These are phyloP conservation scores for Lathyrus sativus DNA, from an alignment of 306 rosid genomes.

Conservation along the genomic window DNA sequence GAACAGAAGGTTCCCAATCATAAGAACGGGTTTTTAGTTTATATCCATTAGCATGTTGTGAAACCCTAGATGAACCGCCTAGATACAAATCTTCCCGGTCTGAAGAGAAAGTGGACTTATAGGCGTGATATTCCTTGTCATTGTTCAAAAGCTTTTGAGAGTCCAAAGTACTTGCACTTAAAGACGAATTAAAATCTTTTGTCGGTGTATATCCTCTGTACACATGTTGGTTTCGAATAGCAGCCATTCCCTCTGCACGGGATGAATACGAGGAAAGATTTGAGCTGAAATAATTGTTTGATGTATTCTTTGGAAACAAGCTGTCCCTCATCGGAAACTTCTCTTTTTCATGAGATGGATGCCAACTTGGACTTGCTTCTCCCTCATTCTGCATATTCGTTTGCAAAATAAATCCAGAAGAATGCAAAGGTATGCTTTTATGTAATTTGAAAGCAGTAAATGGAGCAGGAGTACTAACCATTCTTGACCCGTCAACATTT, in stretches of 20 bases:
- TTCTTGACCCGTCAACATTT: slow-evolving; percentile 47
- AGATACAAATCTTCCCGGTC: slow-evolving; percentile 45
- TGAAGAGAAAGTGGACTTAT: slow-evolving; percentile 52
- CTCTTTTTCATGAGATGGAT: slow-evolving; percentile 48
- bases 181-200: slow-evolving; percentile 34
- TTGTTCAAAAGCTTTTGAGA: slow-evolving; percentile 45
- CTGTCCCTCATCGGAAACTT: slow-evolving; percentile 45
- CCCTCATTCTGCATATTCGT: slow-evolving; percentile 44
- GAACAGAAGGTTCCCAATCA: slow-evolving; percentile 94
- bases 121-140: slow-evolving; percentile 45
- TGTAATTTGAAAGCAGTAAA: slow-evolving; percentile 43
- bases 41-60: slow-evolving; percentile 44
- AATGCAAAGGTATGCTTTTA: slow-evolving; percentile 39
- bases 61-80: slow-evolving; percentile 41
- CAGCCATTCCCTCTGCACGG: slow-evolving; percentile 47
- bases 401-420: slow-evolving; percentile 48
- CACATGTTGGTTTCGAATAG: slow-evolving; percentile 41
- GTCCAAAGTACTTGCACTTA: slow-evolving; percentile 19
- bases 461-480: slow-evolving; percentile 48
- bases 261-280: slow-evolving; percentile 49
- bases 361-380: slow-evolving; percentile 44
- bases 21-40: slow-evolving; percentile 49
- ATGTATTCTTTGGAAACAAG: slow-evolving; percentile 54
- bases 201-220: slow-evolving; percentile 41
- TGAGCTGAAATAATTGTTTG: slow-evolving; percentile 43